Conservation (phyloP, 73 alveolate species). For the Paramecium bursaria region DNA sequence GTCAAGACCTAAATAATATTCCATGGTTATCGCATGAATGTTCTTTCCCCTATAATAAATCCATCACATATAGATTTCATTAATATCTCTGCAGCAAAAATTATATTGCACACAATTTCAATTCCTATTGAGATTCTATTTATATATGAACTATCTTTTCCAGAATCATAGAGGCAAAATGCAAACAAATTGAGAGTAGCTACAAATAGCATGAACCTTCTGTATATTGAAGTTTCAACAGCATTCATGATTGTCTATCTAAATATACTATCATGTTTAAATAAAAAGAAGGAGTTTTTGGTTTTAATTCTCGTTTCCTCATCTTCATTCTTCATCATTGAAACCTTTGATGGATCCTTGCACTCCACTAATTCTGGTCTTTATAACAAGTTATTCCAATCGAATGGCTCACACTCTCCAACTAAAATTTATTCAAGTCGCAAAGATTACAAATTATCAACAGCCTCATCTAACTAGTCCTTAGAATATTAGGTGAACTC, state of each 20-base stretch:
- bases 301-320: not conserved
- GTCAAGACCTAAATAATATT: not conserved
- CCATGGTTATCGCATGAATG: not conserved
- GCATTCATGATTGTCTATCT: not conserved
- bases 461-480: slow-evolving; percentile 8
- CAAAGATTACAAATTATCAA: slow-evolving; percentile 6
- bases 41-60: not conserved
- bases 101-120: not conserved
- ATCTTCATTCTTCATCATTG: too few species aligned
- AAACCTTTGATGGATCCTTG: not conserved
- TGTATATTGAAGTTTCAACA: not conserved
- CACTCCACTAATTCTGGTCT: not conserved
- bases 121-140: not conserved
- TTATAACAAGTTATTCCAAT: slow-evolving; percentile 15
- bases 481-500: slow-evolving; percentile 4
- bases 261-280: slow-evolving; percentile 7
- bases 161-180: not conserved
- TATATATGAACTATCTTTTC: not conserved
- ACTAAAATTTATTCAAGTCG: slow-evolving; percentile 26
- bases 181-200: not conserved
- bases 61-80: not conserved
- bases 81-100: not conserved
- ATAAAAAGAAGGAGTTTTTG: slow-evolving; percentile 12
- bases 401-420: slow-evolving; percentile 22
- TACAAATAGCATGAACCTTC: not conserved